Evolutionary conservation across 768 basidiomycete species (phyloP).

Genomic region (Obba rivulosa): DNA sequence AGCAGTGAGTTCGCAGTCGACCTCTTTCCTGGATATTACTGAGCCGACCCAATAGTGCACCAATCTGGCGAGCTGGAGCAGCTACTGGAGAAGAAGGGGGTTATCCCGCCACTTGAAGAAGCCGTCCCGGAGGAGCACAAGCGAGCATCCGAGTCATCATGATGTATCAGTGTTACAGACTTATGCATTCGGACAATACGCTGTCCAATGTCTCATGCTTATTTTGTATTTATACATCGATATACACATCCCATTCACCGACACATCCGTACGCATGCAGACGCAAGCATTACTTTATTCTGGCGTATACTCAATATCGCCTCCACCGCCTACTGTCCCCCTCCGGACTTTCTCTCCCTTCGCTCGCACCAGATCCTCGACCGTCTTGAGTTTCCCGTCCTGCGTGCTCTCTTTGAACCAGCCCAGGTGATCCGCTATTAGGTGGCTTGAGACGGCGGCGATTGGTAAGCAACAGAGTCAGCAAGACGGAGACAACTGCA

Average conservation of each 20-base stretch:
- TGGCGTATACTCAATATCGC: conserved; percentile 49
- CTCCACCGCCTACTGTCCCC: conserved; percentile 37
- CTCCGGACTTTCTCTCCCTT: conserved; percentile 71
- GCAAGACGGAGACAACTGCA: background rate
- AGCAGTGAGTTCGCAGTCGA: conserved; percentile 56
- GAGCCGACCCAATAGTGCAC: conserved; percentile 61
- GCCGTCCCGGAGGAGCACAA: too few species aligned
- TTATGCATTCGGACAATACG: background rate
- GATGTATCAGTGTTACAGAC: background rate
- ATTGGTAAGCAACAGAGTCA: background rate
- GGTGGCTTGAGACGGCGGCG: conserved; percentile 43
- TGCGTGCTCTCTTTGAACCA: conserved; percentile 87
- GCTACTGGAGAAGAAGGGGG: conserved; percentile 63
- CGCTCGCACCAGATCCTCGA: conserved; percentile 76
- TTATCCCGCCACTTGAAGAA: conserved; percentile 49
- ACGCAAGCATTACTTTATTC: conserved; percentile 9
- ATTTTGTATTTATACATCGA: conserved; percentile 5
- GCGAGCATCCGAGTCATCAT: too few species aligned
- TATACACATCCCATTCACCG: conserved; percentile 3
- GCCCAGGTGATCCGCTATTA: conserved; percentile 86
- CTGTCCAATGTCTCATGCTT: background rate
- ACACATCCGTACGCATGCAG: background rate
- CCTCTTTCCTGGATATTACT: conserved; percentile 1
- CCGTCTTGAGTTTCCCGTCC: conserved; percentile 65
- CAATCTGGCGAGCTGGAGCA: conserved; percentile 90